These are phyloP conservation scores for Athelia sp. DNA, from an alignment of 1,284 basidiomycete species.

Conservation along the genomic window DNA sequence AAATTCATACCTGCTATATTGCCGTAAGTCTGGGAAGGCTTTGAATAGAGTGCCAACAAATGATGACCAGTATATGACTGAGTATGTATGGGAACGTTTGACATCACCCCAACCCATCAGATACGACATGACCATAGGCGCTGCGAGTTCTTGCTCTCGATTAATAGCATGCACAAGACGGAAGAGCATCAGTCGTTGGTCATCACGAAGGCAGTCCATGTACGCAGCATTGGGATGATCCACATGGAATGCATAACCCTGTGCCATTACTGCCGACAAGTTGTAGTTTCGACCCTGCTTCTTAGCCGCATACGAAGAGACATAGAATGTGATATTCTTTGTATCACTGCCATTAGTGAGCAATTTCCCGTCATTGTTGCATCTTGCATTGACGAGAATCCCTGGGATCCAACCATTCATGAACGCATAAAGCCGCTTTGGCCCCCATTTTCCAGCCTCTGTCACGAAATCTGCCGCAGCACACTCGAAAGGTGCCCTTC, in stretches of 20 bases:
- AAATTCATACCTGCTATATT: neutral
- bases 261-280: conserved; percentile 25
- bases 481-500: conserved; percentile 26
- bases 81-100: conserved; percentile 25
- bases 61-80: conserved; percentile 24
- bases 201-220: conserved; percentile 11
- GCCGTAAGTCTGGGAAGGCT: conserved; percentile 13
- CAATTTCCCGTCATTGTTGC: conserved; percentile 27
- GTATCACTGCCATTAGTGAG: conserved; percentile 22
- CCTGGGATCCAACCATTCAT: conserved; percentile 21
- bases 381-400: conserved; percentile 5
- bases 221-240: conserved; percentile 6
- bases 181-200: conserved; percentile 18
- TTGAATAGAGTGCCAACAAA: conserved; percentile 13
- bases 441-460: conserved; percentile 21
- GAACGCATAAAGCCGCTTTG: conserved; percentile 12
- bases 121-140: conserved; percentile 25
- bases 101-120: conserved; percentile 30
- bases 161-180: conserved; percentile 20
- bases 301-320: conserved; percentile 22
- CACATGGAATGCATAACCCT: conserved; percentile 19
- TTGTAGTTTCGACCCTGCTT: conserved; percentile 22
- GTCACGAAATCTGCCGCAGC: conserved; percentile 16
- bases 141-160: conserved; percentile 25
- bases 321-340: conserved; percentile 17